These are phyloP conservation scores for Colletotrichum sp. DNA, from an alignment of 2,329 filamentous ascomycete genomes.

Conservation along the genomic window DNA sequence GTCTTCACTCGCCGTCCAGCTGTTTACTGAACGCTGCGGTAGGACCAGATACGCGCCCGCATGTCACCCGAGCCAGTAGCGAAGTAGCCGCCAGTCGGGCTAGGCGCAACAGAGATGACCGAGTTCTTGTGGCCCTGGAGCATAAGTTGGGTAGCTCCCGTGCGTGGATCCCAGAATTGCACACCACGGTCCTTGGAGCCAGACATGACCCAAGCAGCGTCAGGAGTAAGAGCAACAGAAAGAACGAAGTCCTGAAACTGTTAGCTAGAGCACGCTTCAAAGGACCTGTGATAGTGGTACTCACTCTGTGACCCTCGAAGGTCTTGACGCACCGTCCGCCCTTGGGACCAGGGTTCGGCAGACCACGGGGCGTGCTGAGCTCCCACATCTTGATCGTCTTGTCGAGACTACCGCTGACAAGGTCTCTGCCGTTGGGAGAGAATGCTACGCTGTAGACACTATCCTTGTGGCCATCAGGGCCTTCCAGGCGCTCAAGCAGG, in stretches of 20 bases:
- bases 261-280: slow-evolving; percentile 28
- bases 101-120: slow-evolving; percentile 95
- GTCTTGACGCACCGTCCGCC: slow-evolving; percentile 94
- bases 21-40: slow-evolving; percentile 43
- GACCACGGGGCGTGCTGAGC: slow-evolving; percentile 74
- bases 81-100: slow-evolving; percentile 85
- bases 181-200: slow-evolving; percentile 97
- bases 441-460: slow-evolving; percentile 97
- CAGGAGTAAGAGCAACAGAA: slow-evolving; percentile 91
- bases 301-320: slow-evolving; percentile 93
- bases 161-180: slow-evolving; percentile 97
- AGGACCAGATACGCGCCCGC: slow-evolving; percentile 97
- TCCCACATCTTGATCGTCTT: slow-evolving; percentile 99
- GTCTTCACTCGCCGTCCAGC: neutral
- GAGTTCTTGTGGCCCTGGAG: slow-evolving; percentile 99
- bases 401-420: slow-evolving; percentile 93
- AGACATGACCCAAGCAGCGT: slow-evolving; percentile 94
- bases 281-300: slow-evolving; percentile 28
- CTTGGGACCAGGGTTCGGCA: slow-evolving; percentile 72
- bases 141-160: slow-evolving; percentile 95
- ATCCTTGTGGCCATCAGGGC: slow-evolving; percentile 93
- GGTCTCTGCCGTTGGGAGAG: slow-evolving; percentile 87
- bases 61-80: slow-evolving; percentile 97
- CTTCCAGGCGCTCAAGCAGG: slow-evolving; percentile 89
- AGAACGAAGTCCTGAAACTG: slow-evolving; percentile 84